Percentiles rank a stretch among this genome's conserved stretches.
Conservation (phyloP, 1,284 basidiomycete species). For the Rhodotorula sp. region DNA sequence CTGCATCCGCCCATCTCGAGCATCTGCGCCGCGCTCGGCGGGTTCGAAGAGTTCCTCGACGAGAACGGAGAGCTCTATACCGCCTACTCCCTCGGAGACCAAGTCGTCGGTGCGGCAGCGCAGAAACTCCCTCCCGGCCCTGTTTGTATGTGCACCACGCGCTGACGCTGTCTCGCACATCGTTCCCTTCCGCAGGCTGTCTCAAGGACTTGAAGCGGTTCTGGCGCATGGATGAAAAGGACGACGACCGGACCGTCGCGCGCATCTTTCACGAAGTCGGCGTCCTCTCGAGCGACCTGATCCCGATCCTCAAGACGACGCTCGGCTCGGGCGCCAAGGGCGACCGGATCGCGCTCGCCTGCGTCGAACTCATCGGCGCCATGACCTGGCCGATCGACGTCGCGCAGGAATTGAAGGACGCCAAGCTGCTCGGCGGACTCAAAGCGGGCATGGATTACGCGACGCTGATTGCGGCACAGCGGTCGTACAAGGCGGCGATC, state of each 20-base stretch:
- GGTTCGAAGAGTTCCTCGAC: constrained; percentile 43
- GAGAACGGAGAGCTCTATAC: constrained; percentile 35
- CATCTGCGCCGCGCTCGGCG: constrained; percentile 43
- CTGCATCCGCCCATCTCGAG: constrained; percentile 39
- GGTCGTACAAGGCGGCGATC: constrained; percentile 73
- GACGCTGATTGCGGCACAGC: constrained; percentile 71
- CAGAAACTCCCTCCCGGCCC: not conserved
- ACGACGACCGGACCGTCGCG: constrained; percentile 90
- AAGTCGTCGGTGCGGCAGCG: constrained; percentile 36
- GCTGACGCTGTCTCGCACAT: not conserved
- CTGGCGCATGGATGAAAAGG: constrained; percentile 90
- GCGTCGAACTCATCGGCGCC: constrained; percentile 81
- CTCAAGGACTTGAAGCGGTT: constrained; percentile 89
- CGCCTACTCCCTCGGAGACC: constrained; percentile 45
- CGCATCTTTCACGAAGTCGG: constrained; percentile 82
- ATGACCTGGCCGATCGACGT: constrained; percentile 98
- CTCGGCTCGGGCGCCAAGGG: constrained; percentile 68
- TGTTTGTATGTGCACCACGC: not conserved
- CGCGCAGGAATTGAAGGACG: constrained; percentile 82
- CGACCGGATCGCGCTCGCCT: constrained; percentile 68
- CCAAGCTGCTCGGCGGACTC: constrained; percentile 58
- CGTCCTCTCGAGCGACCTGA: constrained; percentile 76
- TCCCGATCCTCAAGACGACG: constrained; percentile 70
- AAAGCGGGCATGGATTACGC: constrained; percentile 74
- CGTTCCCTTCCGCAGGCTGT: constrained; percentile 58